Evolutionary conservation across 768 basidiomycete genomes (phyloP), one percentile per base, ranked within the genome.

Genomic region (Tylopilus rubrobrunneus): DNA sequence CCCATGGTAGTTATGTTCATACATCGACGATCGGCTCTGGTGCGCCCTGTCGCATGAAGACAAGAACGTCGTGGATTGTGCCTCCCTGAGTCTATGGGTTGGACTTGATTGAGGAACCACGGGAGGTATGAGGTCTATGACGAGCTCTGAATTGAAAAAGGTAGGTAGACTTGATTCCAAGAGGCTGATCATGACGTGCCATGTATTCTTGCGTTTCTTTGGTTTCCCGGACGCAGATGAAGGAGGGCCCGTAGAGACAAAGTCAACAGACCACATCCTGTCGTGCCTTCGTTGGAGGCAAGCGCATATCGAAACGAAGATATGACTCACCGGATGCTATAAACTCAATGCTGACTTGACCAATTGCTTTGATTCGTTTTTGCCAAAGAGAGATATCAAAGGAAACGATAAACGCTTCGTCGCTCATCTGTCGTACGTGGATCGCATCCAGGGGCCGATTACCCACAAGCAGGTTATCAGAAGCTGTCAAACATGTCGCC

Each of bases 331-430:
- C 52, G 7, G 58, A 63, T 12, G 83, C 86, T 44, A 89, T 84
- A 53, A 89, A 88, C 56, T 89, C 86, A 8, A 87, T 61, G n/a
- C 61, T 60, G n/a, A 85, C 76, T 33, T 70, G 57, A 41, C 79
- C 78, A 11, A 81, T 76, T n/a, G 84, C 78, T 43, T 79, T 74
- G 85, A 89, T 84, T 31, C 87, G 76, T 57, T 79, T 81, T 66
- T 86, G 84, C 67, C 88, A 89, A 37, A 80, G 74, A 21, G 76
- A 71, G 14, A 88, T 72, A 12, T 74, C 71, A 48, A 87, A 76
- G 25, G 74, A 67, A 4, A 76, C 80, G 0, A 72, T 72, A 57
- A 89, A 89, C 0, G 76, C 74, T 0, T 79, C 77, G 7, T 61
- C 57, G 12, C 73, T 67, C 4, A 79, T 60, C 52, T 83, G 79